Base-by-base conservation (phyloP, 2,329 filamentous ascomycete species). In the Cladosporium halotolerans region DNA sequence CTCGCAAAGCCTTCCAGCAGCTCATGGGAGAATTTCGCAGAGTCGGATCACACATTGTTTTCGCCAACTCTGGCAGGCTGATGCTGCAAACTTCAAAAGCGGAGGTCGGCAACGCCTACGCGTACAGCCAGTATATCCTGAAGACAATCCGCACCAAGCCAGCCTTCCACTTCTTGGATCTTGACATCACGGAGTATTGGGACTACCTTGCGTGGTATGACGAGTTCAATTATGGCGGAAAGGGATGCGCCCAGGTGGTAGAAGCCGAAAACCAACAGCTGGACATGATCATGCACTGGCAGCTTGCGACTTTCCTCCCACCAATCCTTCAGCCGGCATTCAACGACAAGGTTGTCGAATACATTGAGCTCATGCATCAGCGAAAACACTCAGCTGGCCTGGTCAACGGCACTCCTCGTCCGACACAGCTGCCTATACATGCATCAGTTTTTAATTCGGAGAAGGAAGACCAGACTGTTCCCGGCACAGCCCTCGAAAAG, bases 131-230 rank as follows among this genome's bases (percentile, higher is more conserved):
- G 70, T 99, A 99, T 72, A 95, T 99, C 57, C 80, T 99, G 64
- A 96, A 96, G 74, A 95, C 91, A 0, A 96, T 99, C 73, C 92
- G 95, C 71, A 84, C 84, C 53, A 96, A 96, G 65, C 90, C 93
- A 0, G 79, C 96, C 0, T 99, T 99, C 73, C 89, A 96, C 70
- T 99, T 99, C 67, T 84, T 99, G 58, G 93, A 99, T 63, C 78
- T 99, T 3, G 89, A 96, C 63, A 93, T 99, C 70, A 96, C 92
- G 61, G 93, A 99, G 68, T 99, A 96, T 71, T 99, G 93, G 93
- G 93, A 99, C 69, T 97, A 96, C 64, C 82, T 99, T 0, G 84
- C 96, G 3, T 99, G 93, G 93, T 97, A 97, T 62, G 93, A 99
- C 62, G 89, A 96, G 71, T 96, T 92, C 77, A 99, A 99, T 75